These are phyloP conservation scores for Gautieria morchelliformis DNA, from an alignment of 768 basidiomycete genomes.

Conservation along the genomic window DNA sequence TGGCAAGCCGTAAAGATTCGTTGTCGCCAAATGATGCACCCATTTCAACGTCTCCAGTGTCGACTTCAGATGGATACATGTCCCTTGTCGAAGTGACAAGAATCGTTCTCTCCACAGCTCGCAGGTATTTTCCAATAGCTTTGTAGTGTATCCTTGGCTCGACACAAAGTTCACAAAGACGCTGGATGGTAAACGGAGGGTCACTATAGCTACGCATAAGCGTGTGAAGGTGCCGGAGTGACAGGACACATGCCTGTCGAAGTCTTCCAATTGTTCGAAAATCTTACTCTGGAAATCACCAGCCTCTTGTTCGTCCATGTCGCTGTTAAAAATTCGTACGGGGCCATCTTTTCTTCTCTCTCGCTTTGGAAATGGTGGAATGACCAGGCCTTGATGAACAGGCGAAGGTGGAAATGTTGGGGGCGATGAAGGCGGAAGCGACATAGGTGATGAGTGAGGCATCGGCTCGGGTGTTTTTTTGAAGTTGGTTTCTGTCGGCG, in stretches of 20 bases:
- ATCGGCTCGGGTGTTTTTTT: background rate
- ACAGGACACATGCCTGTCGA: slow-evolving; percentile 52
- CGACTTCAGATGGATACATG: slow-evolving; percentile 44
- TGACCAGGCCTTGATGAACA: slow-evolving; percentile 49
- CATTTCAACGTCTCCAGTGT: slow-evolving; percentile 26
- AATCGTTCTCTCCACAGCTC: slow-evolving; percentile 73
- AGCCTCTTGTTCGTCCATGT: slow-evolving; percentile 55
- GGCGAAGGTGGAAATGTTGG: slow-evolving; percentile 19
- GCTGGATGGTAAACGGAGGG: slow-evolving; percentile 85
- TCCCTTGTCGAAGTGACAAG: slow-evolving; percentile 77
- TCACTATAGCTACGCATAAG: slow-evolving; percentile 23
- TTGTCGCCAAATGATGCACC: slow-evolving; percentile 37
- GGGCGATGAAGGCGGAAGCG: slow-evolving; percentile 17
- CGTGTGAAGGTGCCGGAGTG: background rate
- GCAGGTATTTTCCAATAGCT: slow-evolving; percentile 76
- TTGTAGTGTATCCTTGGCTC: slow-evolving; percentile 64
- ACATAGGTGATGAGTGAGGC: slow-evolving; percentile 6
- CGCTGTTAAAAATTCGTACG: slow-evolving; percentile 44
- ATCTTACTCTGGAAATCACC: slow-evolving; percentile 45
- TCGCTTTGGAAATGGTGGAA: slow-evolving; percentile 66
- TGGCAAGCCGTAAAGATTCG: slow-evolving; percentile 32
- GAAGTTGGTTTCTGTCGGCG: slow-evolving; percentile 19
- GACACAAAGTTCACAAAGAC: slow-evolving; percentile 73
- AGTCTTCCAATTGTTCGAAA: slow-evolving; percentile 58
- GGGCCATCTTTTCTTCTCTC: slow-evolving; percentile 38